Base-by-base conservation (phyloP, 2,329 filamentous ascomycete species). In the Aschersonia sp. region DNA sequence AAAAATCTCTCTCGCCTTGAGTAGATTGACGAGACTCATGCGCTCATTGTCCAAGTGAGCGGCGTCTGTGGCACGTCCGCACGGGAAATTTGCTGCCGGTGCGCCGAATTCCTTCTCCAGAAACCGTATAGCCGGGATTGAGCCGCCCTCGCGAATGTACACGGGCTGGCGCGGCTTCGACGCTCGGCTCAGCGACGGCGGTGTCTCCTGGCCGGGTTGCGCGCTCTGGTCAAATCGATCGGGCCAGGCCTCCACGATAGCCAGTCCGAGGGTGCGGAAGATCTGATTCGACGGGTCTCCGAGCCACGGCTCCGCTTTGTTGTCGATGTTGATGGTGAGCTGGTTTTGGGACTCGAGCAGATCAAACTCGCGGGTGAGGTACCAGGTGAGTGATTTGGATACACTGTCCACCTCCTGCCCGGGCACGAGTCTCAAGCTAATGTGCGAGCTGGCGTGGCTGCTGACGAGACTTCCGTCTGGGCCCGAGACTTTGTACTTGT, bases 31-130 rank as follows among this genome's bases (percentile, higher is more conserved):
- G 48, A 98, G 70, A 47, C 92, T 74, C 63, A 98, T 70, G n/a
- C 92, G 71, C 73, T 98, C 92, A 58, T 98, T 97, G 59, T 94
- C 87, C 65, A 98, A 66, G 75, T 98, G 92, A 20, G 91, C 92
- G 46, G 83, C 82, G 59, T 98, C 92, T 56, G 87, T 96, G 9
- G 91, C 89, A 65, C 96, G 89, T 0, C 94, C 94, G 59, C 89
- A 96, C 0, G 92, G 94, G 35, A 98, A 67, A 63, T 97, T 89
- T 1, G 91, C 91, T 0, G 92, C 91, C 0, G 89, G 89, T 0
- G 92, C 92, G 3, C 76, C 75, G 60, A 97, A 96, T 58, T 94
- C 88, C 67, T 95, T 95, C 63, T 97, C 91, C 40, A 97, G 62
- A 60, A 97, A 97, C 5, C 92, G 73, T 49, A 97, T 97, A 0